These are phyloP conservation scores for Hygrophoropsis aurantiaca DNA, from an alignment of 768 basidiomycete genomes.

Conservation along the genomic window DNA sequence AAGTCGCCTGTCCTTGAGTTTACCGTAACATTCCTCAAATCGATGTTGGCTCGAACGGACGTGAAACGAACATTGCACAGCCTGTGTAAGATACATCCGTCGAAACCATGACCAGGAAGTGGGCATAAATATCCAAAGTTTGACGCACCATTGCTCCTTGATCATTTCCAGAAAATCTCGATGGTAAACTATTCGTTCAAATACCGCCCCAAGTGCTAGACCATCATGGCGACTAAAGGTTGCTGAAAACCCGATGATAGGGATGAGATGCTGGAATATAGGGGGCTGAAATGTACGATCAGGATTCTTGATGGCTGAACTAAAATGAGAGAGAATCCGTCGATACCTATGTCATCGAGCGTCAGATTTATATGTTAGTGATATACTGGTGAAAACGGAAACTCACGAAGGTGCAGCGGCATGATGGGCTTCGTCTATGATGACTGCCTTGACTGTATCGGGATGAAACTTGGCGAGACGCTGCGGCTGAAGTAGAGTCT, in stretches of 20 bases:
- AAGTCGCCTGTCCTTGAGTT: conserved; percentile 79
- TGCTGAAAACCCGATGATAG: conserved; percentile 92
- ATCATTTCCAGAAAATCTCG: conserved; percentile 91
- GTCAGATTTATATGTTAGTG: background rate
- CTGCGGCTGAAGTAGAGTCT: conserved; percentile 67
- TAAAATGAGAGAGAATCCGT: conserved; percentile 80
- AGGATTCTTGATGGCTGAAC: conserved; percentile 59
- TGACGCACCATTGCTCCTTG: conserved; percentile 83
- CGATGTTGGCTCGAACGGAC: conserved; percentile 70
- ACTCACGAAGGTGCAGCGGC: conserved; percentile 87
- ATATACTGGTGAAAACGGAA: background rate
- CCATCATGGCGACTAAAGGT: conserved; percentile 94
- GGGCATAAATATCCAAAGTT: background rate
- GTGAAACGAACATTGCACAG: conserved; percentile 87
- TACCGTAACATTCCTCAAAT: conserved; percentile 66
- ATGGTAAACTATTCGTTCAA: conserved; percentile 91
- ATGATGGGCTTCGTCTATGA: conserved; percentile 95
- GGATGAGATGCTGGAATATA: conserved; percentile 50
- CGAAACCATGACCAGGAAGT: background rate
- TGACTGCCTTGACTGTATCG: conserved; percentile 63
- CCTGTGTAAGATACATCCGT: conserved; percentile 49
- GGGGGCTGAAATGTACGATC: conserved; percentile 42
- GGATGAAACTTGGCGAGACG: conserved; percentile 79
- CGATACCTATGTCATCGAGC: conserved; percentile 57
- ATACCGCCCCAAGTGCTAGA: conserved; percentile 83